Percentiles rank a stretch among this genome's conserved stretches.
Evolutionary conservation across 371 early-diverging fungal genomes (phyloP).

Genomic region (Massospora cicadina): DNA sequence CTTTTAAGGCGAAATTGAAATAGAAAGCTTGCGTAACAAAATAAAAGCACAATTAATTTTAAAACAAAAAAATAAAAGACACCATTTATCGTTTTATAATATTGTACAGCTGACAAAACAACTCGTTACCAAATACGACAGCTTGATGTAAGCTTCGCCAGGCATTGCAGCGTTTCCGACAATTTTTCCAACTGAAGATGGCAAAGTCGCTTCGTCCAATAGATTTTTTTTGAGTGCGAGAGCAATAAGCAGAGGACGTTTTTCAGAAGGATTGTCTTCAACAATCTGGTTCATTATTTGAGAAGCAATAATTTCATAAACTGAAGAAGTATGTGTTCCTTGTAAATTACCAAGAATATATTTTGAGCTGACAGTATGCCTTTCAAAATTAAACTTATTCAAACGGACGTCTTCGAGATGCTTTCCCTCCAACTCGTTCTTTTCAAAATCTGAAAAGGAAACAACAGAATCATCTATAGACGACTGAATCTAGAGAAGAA

Average conservation of each 20-base stretch:
- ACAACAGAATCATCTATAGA: not conserved
- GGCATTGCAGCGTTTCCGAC: not conserved
- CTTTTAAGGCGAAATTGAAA: no score
- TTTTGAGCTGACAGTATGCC: not conserved
- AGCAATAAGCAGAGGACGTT: not conserved
- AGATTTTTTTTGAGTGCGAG: not conserved
- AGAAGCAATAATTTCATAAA: slow-evolving; percentile 9
- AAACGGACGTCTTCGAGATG: not conserved
- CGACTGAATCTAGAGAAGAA: not conserved
- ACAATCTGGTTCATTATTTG: not conserved
- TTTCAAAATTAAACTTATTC: not conserved
- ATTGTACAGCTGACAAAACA: no score
- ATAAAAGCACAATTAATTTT: no score
- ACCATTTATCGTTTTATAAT: no score
- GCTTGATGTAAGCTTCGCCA: not conserved
- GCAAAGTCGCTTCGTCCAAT: not conserved
- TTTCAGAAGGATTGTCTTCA: not conserved
- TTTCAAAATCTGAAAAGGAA: not conserved
- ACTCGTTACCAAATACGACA: slow-evolving; percentile 13
- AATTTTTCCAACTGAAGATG: not conserved
- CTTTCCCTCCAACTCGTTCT: not conserved
- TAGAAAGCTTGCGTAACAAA: no score
- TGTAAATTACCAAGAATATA: not conserved
- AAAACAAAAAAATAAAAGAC: no score
- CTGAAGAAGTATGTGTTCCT: not conserved